These are phyloP conservation scores for Narthecium ossifragum DNA, from an alignment of 106 monocot genomes.

Conservation along the genomic window DNA sequence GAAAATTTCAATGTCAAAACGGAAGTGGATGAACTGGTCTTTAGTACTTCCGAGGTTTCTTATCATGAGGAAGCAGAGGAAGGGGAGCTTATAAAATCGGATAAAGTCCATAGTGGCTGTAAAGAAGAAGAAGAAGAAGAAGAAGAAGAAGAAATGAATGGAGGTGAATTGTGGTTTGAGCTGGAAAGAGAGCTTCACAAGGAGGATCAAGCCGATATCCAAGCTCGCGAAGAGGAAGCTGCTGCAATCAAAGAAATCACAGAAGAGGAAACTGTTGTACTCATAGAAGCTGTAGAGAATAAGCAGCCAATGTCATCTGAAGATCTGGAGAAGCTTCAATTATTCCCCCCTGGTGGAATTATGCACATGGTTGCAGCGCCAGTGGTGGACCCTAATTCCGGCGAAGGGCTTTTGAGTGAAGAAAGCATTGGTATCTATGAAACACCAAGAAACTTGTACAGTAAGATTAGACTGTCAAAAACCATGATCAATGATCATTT, in stretches of 20 bases:
- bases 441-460: constrained; percentile 40
- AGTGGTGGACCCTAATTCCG: constrained; percentile 2
- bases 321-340: constrained; percentile 10
- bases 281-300: constrained; percentile 16
- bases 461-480: constrained; percentile 37
- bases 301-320: background rate
- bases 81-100: constrained; percentile 21
- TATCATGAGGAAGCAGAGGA: constrained; percentile 30
- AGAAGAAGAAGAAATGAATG: constrained; percentile 41
- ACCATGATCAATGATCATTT: constrained; percentile 60
- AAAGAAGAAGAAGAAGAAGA: constrained; percentile 39
- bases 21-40: background rate
- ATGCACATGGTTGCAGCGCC: constrained; percentile 45
- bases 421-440: constrained; percentile 33
- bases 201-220: background rate
- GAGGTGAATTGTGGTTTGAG: constrained; percentile 54
- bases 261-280: constrained; percentile 22
- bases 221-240: constrained; percentile 16
- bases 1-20: background rate
- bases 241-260: constrained; percentile 28
- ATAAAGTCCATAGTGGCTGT: constrained; percentile 8
- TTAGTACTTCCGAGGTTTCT: constrained; percentile 4
- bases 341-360: constrained; percentile 48
- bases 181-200: constrained; percentile 31
- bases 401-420: background rate